Percentiles rank a stretch among this genome's conserved stretches.
These are phyloP conservation scores for Pestalotiopsis sp. DNA, from an alignment of 2,329 filamentous ascomycete genomes.

Conservation along the genomic window DNA sequence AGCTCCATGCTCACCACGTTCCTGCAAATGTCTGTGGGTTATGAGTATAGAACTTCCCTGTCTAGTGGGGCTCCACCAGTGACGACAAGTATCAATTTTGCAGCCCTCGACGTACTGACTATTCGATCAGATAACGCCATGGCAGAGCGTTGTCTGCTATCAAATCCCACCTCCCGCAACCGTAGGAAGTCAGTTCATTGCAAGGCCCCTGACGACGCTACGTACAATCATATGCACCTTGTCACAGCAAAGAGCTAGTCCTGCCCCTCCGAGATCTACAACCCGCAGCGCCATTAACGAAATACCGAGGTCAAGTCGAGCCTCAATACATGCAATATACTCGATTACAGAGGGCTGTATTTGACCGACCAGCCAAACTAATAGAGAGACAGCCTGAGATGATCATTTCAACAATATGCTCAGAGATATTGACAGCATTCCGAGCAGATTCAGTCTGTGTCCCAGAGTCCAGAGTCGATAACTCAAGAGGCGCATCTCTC, in stretches of 20 bases:
- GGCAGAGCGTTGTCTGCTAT: neutral
- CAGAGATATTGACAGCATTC: too few species aligned
- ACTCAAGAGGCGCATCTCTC: too few species aligned
- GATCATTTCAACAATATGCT: too few species aligned
- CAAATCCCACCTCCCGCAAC: neutral
- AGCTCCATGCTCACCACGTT: constrained; percentile 2
- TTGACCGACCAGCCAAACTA: too few species aligned
- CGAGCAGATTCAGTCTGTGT: too few species aligned
- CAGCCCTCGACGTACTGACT: neutral
- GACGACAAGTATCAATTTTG: neutral
- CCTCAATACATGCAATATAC: neutral
- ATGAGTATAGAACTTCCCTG: neutral
- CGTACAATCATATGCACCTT: neutral
- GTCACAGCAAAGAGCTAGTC: neutral
- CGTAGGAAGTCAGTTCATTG: neutral
- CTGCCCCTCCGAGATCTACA: neutral
- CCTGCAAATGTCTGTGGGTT: constrained; percentile 2
- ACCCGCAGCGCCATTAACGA: neutral
- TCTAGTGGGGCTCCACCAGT: neutral
- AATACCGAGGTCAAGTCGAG: neutral
- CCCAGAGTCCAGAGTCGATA: too few species aligned
- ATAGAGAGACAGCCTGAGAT: too few species aligned
- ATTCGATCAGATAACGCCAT: neutral
- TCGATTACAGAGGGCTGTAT: neutral
- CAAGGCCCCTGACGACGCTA: neutral